These are phyloP conservation scores for Trichoderma erinaceum DNA, from an alignment of 495 filamentous ascomycete species.

Conservation along the genomic window DNA sequence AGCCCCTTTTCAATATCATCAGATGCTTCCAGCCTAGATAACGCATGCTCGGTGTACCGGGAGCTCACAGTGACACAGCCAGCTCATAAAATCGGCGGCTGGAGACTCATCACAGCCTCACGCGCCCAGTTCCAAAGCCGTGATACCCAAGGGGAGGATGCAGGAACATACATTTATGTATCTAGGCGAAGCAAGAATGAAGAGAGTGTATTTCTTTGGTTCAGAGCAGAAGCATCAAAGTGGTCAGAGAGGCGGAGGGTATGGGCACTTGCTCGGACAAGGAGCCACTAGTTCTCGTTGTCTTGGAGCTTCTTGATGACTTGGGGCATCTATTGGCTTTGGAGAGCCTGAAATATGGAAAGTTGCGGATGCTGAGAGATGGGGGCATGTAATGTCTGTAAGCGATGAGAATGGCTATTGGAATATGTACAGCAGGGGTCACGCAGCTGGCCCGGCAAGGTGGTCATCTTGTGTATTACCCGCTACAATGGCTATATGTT, in stretches of 20 bases:
- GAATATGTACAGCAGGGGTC: too few relatives aligned
- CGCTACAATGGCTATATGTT: too few relatives aligned
- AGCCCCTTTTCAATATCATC: neutral
- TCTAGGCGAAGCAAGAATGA: neutral
- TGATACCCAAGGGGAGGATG: neutral
- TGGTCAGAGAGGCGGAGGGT: neutral
- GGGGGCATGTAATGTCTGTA: too few relatives aligned
- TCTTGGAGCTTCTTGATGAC: neutral
- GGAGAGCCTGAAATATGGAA: neutral
- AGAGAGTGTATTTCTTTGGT: neutral
- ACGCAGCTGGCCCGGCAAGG: too few relatives aligned
- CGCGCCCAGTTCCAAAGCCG: neutral
- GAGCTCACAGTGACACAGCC: neutral
- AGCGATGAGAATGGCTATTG: too few relatives aligned
- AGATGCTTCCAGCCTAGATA: neutral
- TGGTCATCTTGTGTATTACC: too few relatives aligned
- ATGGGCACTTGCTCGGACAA: neutral
- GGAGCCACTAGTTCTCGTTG: neutral
- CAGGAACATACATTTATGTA: neutral
- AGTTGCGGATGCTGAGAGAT: neutral
- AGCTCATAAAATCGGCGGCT: neutral
- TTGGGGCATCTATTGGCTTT: neutral
- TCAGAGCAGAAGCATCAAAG: neutral
- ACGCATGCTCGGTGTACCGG: neutral
- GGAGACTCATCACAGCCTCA: neutral